Conservation (phyloP, 2,329 filamentous ascomycete genomes). For the Epicoccum nigrum region DNA sequence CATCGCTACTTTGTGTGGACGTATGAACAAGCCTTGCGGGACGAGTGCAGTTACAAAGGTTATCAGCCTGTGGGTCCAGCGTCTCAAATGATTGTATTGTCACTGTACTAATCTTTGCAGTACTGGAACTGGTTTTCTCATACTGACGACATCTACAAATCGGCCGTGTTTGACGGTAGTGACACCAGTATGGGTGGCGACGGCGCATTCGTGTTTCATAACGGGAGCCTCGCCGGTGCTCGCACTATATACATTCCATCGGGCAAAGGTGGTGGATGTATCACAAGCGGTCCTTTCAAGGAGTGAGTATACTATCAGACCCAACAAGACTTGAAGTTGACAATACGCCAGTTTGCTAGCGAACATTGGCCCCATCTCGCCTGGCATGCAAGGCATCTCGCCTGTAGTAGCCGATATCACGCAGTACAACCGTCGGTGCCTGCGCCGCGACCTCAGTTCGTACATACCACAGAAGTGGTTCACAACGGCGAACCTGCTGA, state of each 20-base stretch:
- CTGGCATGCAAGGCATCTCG: neutral
- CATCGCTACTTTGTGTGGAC: slow-evolving; percentile 52
- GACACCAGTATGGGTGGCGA: slow-evolving; percentile 56
- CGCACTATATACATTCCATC: slow-evolving; percentile 49
- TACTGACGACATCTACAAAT: slow-evolving; percentile 51
- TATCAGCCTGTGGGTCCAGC: slow-evolving; percentile 37
- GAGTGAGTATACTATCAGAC: slow-evolving; percentile 34
- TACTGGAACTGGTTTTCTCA: slow-evolving; percentile 58
- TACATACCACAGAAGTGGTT: neutral
- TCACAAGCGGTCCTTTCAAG: slow-evolving; percentile 59
- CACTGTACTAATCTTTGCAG: neutral
- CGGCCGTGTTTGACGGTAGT: slow-evolving; percentile 62
- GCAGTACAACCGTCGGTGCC: slow-evolving; percentile 45
- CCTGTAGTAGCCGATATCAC: neutral
- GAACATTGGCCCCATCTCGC: neutral
- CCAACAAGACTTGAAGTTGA: slow-evolving; percentile 17
- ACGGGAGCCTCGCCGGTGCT: slow-evolving; percentile 7
- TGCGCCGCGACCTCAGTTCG: slow-evolving; percentile 44
- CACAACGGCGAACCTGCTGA: slow-evolving; percentile 24
- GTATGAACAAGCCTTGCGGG: slow-evolving; percentile 50
- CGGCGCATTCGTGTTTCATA: slow-evolving; percentile 42
- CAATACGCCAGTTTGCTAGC: slow-evolving; percentile 20
- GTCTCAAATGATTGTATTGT: neutral
- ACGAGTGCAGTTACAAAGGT: slow-evolving; percentile 52
- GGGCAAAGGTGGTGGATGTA: slow-evolving; percentile 63